Evolutionary conservation across 345 rosid genomes (phyloP), one percentile per base, ranked within the genome.

Genomic region (rapeseed (Brassica napus)): DNA sequence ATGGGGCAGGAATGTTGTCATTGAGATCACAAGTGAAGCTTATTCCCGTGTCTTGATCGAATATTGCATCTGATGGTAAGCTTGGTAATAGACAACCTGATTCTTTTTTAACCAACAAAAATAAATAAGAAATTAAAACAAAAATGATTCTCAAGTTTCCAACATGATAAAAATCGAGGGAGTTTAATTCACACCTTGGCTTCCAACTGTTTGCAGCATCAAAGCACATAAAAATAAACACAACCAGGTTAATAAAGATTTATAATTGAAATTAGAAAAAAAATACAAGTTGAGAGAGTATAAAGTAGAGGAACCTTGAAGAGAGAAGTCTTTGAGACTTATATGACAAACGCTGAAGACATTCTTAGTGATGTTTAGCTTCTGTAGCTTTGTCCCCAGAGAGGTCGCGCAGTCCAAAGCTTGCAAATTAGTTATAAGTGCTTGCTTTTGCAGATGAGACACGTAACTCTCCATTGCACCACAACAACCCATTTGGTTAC

Each of bases 11-110:
- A 84, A 95, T 93, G 81, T 93, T 91, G 82, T 95, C 99, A 78
- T 95, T 95, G 66, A 95, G 89, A 84, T 95, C 99, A 74, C 99
- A 95, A 12, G 92, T 90, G 83, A 95, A 95, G 88, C 98, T 90
- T 74, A 95, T 83, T 64, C 98, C 97, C 3, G 97, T 62, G 37
- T 69, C 83, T 76, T 87, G 68, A 82, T 93, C 99, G 63, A 85
- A 83, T 55, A 95, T 95, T 54, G 99, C 99, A 85, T 95, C 98
- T 0, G 98, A 95, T 12, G 99, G 99, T 86, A 90, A 81, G 90
- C 99, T 95, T 55, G 98, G 97, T 70, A 95, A 87, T 59, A 95
- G 91, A 82, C 99, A 95, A 74, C 99, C 99, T 30, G 97, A 87
- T 61, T 83, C 99, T 94, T 72, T 35, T 14, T 9, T 59, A 30